Conservation (phyloP, 805 yeast species). For the Kodamaea restingae region DNA sequence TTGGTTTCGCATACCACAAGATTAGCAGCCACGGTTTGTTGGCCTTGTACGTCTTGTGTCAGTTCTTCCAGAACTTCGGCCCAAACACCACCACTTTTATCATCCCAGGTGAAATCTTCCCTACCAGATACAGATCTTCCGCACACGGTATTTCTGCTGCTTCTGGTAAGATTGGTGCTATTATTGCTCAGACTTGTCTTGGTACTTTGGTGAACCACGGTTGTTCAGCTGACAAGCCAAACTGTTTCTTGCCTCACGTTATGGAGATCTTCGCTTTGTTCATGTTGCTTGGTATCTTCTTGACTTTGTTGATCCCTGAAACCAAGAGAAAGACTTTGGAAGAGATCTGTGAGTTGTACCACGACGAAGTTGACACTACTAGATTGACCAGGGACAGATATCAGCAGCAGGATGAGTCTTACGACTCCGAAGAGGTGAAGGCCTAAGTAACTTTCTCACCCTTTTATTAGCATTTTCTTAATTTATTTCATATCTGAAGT, state of each 20-base stretch:
- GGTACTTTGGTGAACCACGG: constrained; percentile 81
- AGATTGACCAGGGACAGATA: constrained; percentile 39
- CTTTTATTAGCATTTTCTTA: neutral
- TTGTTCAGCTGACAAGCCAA: constrained; percentile 56
- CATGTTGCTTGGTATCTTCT: constrained; percentile 75
- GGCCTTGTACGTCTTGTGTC: constrained; percentile 74
- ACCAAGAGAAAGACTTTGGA: constrained; percentile 90
- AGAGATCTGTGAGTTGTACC: constrained; percentile 74
- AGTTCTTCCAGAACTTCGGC: constrained; percentile 88
- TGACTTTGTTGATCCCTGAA: constrained; percentile 75
- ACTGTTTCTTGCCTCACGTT: constrained; percentile 87
- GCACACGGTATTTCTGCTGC: constrained; percentile 96
- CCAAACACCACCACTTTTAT: constrained; percentile 91
- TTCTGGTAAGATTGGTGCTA: constrained; percentile 87
- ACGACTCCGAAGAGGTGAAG: constrained; percentile 27
- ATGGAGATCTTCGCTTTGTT: constrained; percentile 91
- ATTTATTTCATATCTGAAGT: constrained; percentile 1
- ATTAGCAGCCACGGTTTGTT: constrained; percentile 55
- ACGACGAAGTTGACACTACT: constrained; percentile 64
- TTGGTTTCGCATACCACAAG: constrained; percentile 82
- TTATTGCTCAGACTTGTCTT: constrained; percentile 81
- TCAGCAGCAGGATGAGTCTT: constrained; percentile 30
- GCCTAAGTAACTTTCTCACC: neutral
- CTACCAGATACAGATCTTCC: constrained; percentile 92
- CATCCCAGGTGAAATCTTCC: constrained; percentile 88